Base-by-base conservation (phyloP, 495 filamentous ascomycete species). In the Neurospora terricola region DNA sequence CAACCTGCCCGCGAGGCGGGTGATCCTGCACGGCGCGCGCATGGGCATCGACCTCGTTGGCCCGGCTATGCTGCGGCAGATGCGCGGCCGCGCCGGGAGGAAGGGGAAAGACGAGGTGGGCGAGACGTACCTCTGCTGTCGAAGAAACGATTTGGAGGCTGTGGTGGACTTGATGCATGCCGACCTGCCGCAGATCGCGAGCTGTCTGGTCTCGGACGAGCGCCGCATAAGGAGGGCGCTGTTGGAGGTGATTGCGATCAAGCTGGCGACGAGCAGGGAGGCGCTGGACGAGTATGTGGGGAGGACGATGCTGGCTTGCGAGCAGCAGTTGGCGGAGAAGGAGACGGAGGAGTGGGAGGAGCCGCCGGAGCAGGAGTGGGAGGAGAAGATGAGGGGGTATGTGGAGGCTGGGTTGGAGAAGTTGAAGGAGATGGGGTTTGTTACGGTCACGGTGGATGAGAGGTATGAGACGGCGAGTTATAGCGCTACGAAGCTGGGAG, bases 21-120 rank as follows among this genome's bases (percentile, higher is more conserved):
- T 96, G 4, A 93, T 96, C 43, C 87, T 96, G 38, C 90, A 93
- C 77, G 90, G 89, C 36, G 92, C 90, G 38, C 85, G 90, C 18
- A 94, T 94, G 92, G 93, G 93, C 10, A 86, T 90, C 23, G 91
- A 94, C 68, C 82, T 94, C 34, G 88, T 94, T 43, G 91, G 90
- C 0, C 92, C 92, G 4, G 88, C 92, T 30, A 92, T 93, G 89
- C 82, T 93, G 86, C 88, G 92, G 43, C 93, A 96, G 81, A 96
- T 94, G 93, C 89, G 92, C 76, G 93, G 93, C 14, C 87, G 93
- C 72, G 93, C 93, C 30, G 93, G 93, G 36, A 89, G 93, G 72
- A 94, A 94, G 78, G 92, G 93, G 14, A 94, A 93, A 73, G 92
- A 94, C 72, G 91, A 92, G 34, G 81, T 91, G 62, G 93, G 93